Percentiles rank a stretch among this genome's conserved stretches.
Conservation (phyloP, 176 grass and related monocot genomes). For the Rhipidocladum racemiflorum region DNA sequence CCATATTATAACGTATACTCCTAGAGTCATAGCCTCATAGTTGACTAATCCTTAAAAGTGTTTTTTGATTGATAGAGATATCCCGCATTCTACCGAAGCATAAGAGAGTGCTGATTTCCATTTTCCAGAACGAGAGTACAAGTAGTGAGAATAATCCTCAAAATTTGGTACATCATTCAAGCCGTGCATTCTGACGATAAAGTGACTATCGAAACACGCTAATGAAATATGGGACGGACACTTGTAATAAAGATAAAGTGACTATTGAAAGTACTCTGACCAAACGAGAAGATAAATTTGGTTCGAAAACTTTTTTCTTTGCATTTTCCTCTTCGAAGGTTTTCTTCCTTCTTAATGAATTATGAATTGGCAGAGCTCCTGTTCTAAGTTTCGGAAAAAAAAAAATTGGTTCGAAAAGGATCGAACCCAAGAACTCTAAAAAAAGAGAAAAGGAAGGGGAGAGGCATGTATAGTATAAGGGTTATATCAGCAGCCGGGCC, state of each 20-base stretch:
- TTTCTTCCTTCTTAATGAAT: too few species aligned
- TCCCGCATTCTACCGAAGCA: background rate
- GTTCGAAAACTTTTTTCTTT: too few species aligned
- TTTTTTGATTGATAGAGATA: background rate
- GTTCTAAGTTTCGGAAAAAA: too few species aligned
- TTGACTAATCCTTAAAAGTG: background rate
- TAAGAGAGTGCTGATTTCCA: background rate
- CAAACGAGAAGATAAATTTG: background rate
- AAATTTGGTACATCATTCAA: background rate
- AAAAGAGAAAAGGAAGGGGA: too few species aligned
- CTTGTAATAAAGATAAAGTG: background rate
- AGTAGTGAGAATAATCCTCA: background rate
- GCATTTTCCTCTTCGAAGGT: too few species aligned
- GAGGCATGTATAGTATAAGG: too few species aligned
- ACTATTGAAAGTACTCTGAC: background rate
- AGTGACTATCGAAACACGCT: background rate
- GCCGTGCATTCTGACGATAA: background rate
- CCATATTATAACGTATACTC: background rate
- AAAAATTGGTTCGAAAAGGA: too few species aligned
- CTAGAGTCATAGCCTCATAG: background rate
- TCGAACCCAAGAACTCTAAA: background rate
- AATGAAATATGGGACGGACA: background rate
- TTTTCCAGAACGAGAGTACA: background rate
- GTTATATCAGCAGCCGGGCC: background rate
- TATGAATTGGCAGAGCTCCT: too few species aligned